phyloP scores from a whole-genome alignment of 106 monocot genomes.

The Ottelia alismoides region DNA sequence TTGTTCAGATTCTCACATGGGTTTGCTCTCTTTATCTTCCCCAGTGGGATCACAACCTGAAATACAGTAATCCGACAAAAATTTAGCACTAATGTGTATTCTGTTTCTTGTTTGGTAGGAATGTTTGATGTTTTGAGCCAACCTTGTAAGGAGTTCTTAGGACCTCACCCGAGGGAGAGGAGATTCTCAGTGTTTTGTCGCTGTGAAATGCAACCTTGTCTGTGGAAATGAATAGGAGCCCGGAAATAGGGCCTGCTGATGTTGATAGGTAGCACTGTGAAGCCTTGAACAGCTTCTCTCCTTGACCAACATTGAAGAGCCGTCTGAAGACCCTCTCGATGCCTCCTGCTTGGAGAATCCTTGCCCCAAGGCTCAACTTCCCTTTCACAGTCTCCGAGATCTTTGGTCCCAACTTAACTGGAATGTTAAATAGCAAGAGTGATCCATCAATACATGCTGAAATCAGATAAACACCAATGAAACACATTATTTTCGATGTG shows the following conservation, averaged over 20 bases:
- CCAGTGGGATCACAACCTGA: conserved; percentile 37
- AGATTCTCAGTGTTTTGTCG: conserved; percentile 15
- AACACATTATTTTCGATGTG: neutral
- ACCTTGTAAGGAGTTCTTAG: conserved; percentile 28
- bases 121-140: neutral
- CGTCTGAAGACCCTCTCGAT: conserved; percentile 12
- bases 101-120: neutral
- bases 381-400: conserved; percentile 20
- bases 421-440: neutral
- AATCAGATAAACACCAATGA: neutral
- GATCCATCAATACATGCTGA: neutral
- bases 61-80: neutral
- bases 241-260: conserved; percentile 22
- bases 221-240: conserved; percentile 23
- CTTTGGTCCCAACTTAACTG: conserved; percentile 20
- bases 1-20: conserved; percentile 37
- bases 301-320: conserved; percentile 11
- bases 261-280: conserved; percentile 25
- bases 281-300: conserved; percentile 31
- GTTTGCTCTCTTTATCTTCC: conserved; percentile 29
- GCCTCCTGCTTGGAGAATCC: conserved; percentile 28
- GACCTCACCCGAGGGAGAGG: conserved; percentile 10
- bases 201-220: conserved; percentile 29
- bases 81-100: neutral
- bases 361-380: conserved; percentile 23